Evolutionary conservation across 208 protist genomes (phyloP).

Genomic region (Endotrypanum monterogeii): DNA sequence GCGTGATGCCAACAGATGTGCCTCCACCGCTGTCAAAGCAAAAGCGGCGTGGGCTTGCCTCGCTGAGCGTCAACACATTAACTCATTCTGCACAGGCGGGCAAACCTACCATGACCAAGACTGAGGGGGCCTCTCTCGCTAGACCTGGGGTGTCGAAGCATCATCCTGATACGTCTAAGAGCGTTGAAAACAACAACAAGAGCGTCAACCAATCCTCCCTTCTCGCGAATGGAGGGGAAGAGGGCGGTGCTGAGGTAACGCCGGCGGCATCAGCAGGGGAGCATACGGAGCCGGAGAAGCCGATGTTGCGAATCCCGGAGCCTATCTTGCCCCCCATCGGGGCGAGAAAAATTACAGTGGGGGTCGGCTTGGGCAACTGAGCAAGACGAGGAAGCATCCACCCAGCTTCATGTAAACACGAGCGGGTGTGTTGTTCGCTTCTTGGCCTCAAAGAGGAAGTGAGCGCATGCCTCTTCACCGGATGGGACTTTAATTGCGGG

Average conservation of each 20-base stretch:
- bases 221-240: conserved; percentile 13
- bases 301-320: conserved; percentile 16
- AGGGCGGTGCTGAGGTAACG: not conserved
- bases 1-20: no score
- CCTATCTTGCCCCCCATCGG: conserved; percentile 28
- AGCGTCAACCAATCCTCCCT: conserved; percentile 15
- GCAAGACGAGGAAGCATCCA: not conserved
- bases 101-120: conserved; percentile 9
- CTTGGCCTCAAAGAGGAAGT: not conserved
- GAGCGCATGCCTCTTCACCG: no score
- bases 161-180: conserved; percentile 8
- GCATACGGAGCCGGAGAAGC: conserved; percentile 16
- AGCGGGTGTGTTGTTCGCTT: not conserved
- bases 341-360: not conserved
- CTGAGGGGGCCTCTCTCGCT: not conserved
- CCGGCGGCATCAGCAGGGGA: conserved; percentile 7
- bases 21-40: conserved; percentile 3
- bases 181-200: conserved; percentile 7
- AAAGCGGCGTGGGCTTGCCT: conserved; percentile 16
- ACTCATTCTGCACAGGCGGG: not conserved
- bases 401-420: no score
- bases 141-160: not conserved
- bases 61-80: conserved; percentile 19
- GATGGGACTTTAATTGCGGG: no score
- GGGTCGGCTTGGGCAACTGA: not conserved